Percentiles rank a stretch among this genome's conserved stretches.
phyloP scores from a whole-genome alignment of 495 filamentous ascomycete species.

The Hapsidospora chrysogenum region DNA sequence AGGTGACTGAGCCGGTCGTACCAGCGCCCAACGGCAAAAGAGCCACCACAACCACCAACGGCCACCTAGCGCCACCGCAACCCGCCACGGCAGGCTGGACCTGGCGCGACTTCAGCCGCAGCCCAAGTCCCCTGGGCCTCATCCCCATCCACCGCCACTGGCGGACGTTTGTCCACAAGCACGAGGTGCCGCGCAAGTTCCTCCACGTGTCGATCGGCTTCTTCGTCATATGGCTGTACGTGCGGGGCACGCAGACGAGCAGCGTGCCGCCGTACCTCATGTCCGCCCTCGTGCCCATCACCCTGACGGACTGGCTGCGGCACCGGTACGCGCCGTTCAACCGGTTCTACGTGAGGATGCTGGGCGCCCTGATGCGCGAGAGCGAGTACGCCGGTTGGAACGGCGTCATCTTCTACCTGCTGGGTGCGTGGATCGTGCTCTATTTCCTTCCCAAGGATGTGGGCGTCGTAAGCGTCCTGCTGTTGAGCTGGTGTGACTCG shows the following conservation, averaged over 20 bases:
- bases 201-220: slow-evolving; percentile 94
- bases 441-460: slow-evolving; percentile 87
- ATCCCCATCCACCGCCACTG: slow-evolving; percentile 83
- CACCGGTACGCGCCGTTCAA: slow-evolving; percentile 72
- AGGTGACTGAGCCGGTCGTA: slow-evolving; percentile 1
- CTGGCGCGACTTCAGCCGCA: slow-evolving; percentile 71
- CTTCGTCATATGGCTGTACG: slow-evolving; percentile 69
- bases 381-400: slow-evolving; percentile 86
- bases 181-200: slow-evolving; percentile 60
- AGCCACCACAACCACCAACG: slow-evolving; percentile 31
- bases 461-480: slow-evolving; percentile 70
- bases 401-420: slow-evolving; percentile 89
- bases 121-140: slow-evolving; percentile 78
- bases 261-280: slow-evolving; percentile 74
- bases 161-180: slow-evolving; percentile 55
- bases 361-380: slow-evolving; percentile 93
- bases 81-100: slow-evolving; percentile 36
- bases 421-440: slow-evolving; percentile 75
- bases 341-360: slow-evolving; percentile 61
- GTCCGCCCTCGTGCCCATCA: slow-evolving; percentile 72
- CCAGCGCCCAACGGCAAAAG: slow-evolving; percentile 15
- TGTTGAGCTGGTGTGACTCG: slow-evolving; percentile 96
- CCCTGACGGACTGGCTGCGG: slow-evolving; percentile 62
- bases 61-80: slow-evolving; percentile 51
- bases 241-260: slow-evolving; percentile 50